phyloP scores from a whole-genome alignment of 1,284 basidiomycete species.

The Exobasidium rhododendri region DNA sequence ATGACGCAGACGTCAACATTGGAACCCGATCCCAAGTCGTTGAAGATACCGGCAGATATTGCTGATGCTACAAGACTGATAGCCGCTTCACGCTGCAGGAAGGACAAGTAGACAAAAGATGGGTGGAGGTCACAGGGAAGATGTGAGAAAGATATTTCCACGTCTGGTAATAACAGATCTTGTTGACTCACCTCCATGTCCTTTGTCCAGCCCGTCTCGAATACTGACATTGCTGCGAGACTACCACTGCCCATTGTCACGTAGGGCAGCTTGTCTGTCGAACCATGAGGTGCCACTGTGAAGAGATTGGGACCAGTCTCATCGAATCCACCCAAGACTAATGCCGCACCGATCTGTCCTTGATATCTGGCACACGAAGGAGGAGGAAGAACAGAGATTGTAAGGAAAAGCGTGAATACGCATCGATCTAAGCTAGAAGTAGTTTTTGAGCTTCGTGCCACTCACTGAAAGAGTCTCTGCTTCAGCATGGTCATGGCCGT shows the following conservation, averaged over 20 bases:
- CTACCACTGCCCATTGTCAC: slow-evolving; percentile 98
- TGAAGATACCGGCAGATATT: slow-evolving; percentile 94
- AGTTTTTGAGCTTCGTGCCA: slow-evolving; percentile 1
- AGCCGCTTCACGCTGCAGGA: slow-evolving; percentile 70
- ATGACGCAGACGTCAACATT: slow-evolving; percentile 98
- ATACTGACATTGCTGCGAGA: slow-evolving; percentile 96
- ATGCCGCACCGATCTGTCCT: slow-evolving; percentile 88
- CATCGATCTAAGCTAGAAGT: neutral
- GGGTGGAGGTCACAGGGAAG: neutral
- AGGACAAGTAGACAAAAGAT: neutral
- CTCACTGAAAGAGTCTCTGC: slow-evolving; percentile 69
- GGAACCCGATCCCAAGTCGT: slow-evolving; percentile 95
- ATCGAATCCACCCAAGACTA: slow-evolving; percentile 96
- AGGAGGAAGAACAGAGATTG: slow-evolving; percentile 5
- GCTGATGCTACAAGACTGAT: slow-evolving; percentile 80
- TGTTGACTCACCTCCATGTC: slow-evolving; percentile 65
- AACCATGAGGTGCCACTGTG: slow-evolving; percentile 93
- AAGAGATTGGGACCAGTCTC: slow-evolving; percentile 88
- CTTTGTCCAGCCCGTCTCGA: slow-evolving; percentile 81
- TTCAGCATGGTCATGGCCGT: slow-evolving; percentile 98
- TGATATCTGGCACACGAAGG: slow-evolving; percentile 86
- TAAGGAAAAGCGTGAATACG: too few relatives aligned
- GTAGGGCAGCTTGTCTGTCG: slow-evolving; percentile 96
- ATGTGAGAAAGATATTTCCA: neutral
- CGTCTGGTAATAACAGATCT: too few relatives aligned